Evolutionary conservation across 1,139 yeast species (phyloP).

Genomic region (Hyphopichia wangnamkhiaoensis): DNA sequence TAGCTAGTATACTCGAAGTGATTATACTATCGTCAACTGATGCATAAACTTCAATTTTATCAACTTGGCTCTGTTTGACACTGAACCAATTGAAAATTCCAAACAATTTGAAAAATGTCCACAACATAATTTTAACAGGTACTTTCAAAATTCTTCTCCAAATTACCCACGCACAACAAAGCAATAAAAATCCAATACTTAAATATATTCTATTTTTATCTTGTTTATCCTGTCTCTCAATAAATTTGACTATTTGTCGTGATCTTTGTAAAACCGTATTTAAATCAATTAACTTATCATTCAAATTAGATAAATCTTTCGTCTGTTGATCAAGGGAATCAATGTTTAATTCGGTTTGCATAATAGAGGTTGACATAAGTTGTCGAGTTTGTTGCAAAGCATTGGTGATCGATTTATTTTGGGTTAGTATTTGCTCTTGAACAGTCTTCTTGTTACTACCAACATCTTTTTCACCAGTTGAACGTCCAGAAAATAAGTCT

Average conservation of each 20-base stretch:
- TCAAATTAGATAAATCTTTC: conserved; percentile 48
- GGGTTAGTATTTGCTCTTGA: conserved; percentile 41
- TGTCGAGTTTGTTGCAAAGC: conserved; percentile 55
- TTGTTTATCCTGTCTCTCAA: conserved; percentile 66
- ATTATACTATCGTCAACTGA: not conserved
- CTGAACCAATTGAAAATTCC: conserved; percentile 35
- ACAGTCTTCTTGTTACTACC: conserved; percentile 13
- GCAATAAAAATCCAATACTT: conserved; percentile 56
- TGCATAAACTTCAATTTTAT: conserved; percentile 4
- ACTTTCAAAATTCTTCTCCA: conserved; percentile 62
- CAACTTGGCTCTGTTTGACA: not conserved
- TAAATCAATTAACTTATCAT: conserved; percentile 53
- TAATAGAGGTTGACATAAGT: conserved; percentile 52
- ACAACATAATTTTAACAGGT: conserved; percentile 57
- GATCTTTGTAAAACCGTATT: conserved; percentile 57
- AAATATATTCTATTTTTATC: conserved; percentile 63
- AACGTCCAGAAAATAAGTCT: conserved; percentile 23
- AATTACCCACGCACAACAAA: conserved; percentile 61
- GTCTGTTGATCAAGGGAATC: conserved; percentile 64
- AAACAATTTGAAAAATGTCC: conserved; percentile 55
- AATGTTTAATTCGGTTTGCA: conserved; percentile 63
- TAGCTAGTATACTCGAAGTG: not conserved
- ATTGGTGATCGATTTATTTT: conserved; percentile 55
- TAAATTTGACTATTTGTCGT: conserved; percentile 56
- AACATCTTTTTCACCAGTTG: conserved; percentile 9